phyloP scores from a whole-genome alignment of 257 asterid genomes.

The Solanum tacnaense region DNA sequence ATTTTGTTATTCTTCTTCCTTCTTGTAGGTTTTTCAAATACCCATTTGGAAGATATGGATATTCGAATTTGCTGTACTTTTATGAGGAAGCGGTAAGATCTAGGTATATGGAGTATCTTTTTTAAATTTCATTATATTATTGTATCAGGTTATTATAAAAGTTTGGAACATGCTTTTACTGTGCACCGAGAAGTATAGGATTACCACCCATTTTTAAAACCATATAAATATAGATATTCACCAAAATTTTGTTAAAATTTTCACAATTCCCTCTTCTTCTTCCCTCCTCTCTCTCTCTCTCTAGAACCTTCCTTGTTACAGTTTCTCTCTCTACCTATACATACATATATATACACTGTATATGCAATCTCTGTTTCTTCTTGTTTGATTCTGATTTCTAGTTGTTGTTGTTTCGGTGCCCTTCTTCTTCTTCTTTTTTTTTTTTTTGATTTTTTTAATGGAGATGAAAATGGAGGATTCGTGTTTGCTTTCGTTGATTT shows the following conservation, averaged over 20 bases:
- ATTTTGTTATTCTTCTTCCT: too few relatives aligned
- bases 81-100: too few relatives aligned
- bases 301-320: neutral
- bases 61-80: too few relatives aligned
- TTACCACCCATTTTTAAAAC: neutral
- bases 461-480: constrained; percentile 45
- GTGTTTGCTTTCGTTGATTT: constrained; percentile 12
- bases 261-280: neutral
- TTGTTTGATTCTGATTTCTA: neutral
- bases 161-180: neutral
- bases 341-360: neutral
- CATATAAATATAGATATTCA: neutral
- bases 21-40: too few relatives aligned
- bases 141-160: neutral
- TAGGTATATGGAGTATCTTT: too few relatives aligned
- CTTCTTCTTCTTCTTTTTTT: neutral
- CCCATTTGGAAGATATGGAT: too few relatives aligned
- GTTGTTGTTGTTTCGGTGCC: neutral
- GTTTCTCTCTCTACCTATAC: constrained; percentile 15
- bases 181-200: neutral
- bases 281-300: neutral
- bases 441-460: neutral
- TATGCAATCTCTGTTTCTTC: neutral
- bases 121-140: too few relatives aligned
- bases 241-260: constrained; percentile 20